Evolutionary conservation across 23 red algal species (phyloP), one percentile per base, ranked within the genome.

Genomic region (Gracilaria gracilis): DNA sequence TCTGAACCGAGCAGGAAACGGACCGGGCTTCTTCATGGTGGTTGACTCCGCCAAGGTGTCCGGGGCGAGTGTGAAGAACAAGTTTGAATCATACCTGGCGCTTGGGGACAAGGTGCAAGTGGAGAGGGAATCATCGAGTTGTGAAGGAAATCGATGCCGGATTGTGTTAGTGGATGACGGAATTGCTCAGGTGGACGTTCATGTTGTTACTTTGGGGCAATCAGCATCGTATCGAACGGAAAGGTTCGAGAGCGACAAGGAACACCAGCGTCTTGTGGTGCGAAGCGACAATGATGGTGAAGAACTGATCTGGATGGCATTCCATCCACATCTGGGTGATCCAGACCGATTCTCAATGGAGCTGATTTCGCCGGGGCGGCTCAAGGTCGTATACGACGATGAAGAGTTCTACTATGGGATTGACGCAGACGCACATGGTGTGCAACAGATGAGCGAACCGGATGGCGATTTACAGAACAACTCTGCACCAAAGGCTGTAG

Each of bases 81-180:
- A 35, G 25, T 89, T 89, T 28, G 85, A 89, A 80, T 89, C 85
- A 20, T 89, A 89, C 49, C 23, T 89, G 1, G 75, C 75, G 15
- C 69, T 89, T 13, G 61, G 71, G 20, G 67, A 75, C 40, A 65
- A 53, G 33, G 85, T 89, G 47, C 13, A 78, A 9, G 85, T 89
- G 28, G 67, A 75, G 12, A 50, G n/a, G 11, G 55, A 78, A 61
- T 51, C 53, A 15, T 89, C 85, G 16, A 51, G 27, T 35, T 89
- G 85, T 37, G 55, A 61, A 24, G 48, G 50, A 23, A 79, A 59
- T 35, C 53, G 38, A 12, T 89, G 85, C 61, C 31, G 39, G 36
- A 79, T 89, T 9, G 65, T 73, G 35, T 55, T 86, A 65, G 65
- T 48, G 32, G 47, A 42, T 14, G 82, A 86, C 42, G 82, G 59